phyloP scores from a whole-genome alignment of 768 basidiomycete genomes.

The Pisolithus sp. region DNA sequence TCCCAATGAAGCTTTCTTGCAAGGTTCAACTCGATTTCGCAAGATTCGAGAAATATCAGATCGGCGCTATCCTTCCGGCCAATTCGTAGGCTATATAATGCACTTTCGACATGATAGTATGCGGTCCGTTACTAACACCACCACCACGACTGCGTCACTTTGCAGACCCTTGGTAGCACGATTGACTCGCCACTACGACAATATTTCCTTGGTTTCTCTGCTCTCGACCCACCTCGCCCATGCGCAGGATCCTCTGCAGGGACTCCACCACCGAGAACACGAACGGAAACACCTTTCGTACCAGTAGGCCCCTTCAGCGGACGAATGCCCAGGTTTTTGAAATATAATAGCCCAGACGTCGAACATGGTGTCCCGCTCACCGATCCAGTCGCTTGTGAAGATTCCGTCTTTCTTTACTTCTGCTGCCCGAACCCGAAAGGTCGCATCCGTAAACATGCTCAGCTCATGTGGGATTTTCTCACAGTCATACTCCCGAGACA shows the following conservation, averaged over 20 bases:
- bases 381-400: conserved; percentile 17
- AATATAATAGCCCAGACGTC: conserved; percentile 14
- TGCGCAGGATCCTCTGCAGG: conserved; percentile 51
- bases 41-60: too few species aligned
- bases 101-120: too few species aligned
- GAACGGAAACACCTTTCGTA: conserved; percentile 50
- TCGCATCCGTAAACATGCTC: conserved; percentile 13
- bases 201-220: conserved; percentile 14
- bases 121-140: too few species aligned
- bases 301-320: conserved; percentile 49
- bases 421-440: conserved; percentile 3
- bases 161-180: too few species aligned
- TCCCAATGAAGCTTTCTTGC: too few species aligned
- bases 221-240: conserved; percentile 47
- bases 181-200: conserved; percentile 42
- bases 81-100: too few species aligned
- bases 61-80: too few species aligned
- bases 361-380: conserved; percentile 8
- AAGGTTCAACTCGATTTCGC: too few species aligned
- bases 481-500: conserved; percentile 38
- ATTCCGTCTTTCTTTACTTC: conserved; percentile 15
- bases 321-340: conserved; percentile 16
- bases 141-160: too few species aligned
- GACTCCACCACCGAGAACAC: conserved; percentile 42
- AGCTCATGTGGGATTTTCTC: conserved; percentile 19